Evolutionary conservation across 495 filamentous ascomycete genomes (phyloP), one percentile per base, ranked within the genome.

Genomic region (Aspergillus hancockii): DNA sequence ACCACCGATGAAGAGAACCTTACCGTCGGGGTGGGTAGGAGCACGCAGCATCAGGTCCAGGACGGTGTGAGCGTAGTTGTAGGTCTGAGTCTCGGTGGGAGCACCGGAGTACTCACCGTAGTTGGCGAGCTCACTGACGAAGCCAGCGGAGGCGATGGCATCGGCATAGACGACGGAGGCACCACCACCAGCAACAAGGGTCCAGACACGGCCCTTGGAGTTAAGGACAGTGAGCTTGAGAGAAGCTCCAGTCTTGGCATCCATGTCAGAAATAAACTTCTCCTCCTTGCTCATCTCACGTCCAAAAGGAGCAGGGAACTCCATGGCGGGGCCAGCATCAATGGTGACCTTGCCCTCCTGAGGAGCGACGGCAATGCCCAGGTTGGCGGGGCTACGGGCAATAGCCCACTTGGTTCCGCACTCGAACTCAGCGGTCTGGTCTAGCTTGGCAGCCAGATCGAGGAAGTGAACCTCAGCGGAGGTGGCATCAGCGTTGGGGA

Each of bases 31-130:
- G 76, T 85, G 82, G 61, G 82, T 79, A 51, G 95, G 93, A 36
- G 93, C 88, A 63, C 95, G 90, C 55, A 99, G 89, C 94, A 99
- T 97, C 59, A 99, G 85, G 73, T 99, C 94, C 53, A 99, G 81
- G 61, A 99, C 91, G 32, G 94, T 99, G 62, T 89, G 87, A 60
- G 94, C 93, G 78, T 98, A 98, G 84, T 97, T 91, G 84, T 88
- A 98, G 56, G 94, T 98, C 79, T 99, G 94, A 18, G 90, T 93
- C 86, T 98, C 94, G 61, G 90, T 97, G 58, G 94, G 94, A 43
- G 94, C 94, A 78, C 94, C 94, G 55, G 93, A 97, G 87, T 99
- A 99, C 81, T 99, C 94, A 76, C 94, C 94, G 74, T 99, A 99
- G 86, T 99, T 99, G 75, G 95, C 95, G 28, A 99, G 84, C 79